A percentile compares a stretch with the other conserved stretches of the same genome.
phyloP scores from a whole-genome alignment of 768 basidiomycete genomes.

The Boletus bicolor region DNA sequence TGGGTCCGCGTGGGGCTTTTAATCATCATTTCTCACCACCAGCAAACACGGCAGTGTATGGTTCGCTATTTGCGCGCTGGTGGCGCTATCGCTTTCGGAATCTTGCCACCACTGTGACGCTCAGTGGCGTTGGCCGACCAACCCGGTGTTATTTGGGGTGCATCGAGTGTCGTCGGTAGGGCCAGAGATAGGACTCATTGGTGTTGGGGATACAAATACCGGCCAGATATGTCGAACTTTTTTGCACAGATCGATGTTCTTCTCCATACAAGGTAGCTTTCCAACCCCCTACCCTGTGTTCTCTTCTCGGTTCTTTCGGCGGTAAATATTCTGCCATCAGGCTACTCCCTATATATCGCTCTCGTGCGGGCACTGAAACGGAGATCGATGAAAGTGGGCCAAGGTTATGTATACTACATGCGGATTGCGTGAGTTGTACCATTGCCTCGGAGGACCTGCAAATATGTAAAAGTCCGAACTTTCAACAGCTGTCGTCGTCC shows the following conservation, averaged over 20 bases:
- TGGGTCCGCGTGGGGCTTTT: too few relatives aligned
- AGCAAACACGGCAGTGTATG: slow-evolving; percentile 18
- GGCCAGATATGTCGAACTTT: slow-evolving; percentile 35
- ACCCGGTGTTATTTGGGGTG: slow-evolving; percentile 66
- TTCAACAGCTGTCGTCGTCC: not conserved
- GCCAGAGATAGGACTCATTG: slow-evolving; percentile 58
- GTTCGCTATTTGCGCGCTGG: too few relatives aligned
- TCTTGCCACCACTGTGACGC: slow-evolving; percentile 21
- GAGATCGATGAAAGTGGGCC: not conserved
- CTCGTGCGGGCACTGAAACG: not conserved
- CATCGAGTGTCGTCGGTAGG: slow-evolving; percentile 51
- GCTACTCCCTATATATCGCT: not conserved
- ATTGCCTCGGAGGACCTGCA: not conserved
- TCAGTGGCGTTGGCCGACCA: slow-evolving; percentile 59
- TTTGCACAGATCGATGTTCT: not conserved
- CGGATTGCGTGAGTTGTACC: not conserved
- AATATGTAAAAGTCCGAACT: not conserved
- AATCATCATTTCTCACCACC: too few relatives aligned
- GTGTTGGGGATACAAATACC: slow-evolving; percentile 60
- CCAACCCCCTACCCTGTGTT: not conserved
- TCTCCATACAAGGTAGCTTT: not conserved
- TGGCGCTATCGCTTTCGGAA: too few relatives aligned
- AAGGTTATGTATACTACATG: not conserved
- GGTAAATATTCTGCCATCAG: not conserved
- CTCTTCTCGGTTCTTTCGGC: not conserved